A percentile compares a stretch with the other conserved stretches of the same genome.
These are phyloP conservation scores for Coemansia sp. DNA, from an alignment of 192 early-diverging fungal species.

Conservation along the genomic window DNA sequence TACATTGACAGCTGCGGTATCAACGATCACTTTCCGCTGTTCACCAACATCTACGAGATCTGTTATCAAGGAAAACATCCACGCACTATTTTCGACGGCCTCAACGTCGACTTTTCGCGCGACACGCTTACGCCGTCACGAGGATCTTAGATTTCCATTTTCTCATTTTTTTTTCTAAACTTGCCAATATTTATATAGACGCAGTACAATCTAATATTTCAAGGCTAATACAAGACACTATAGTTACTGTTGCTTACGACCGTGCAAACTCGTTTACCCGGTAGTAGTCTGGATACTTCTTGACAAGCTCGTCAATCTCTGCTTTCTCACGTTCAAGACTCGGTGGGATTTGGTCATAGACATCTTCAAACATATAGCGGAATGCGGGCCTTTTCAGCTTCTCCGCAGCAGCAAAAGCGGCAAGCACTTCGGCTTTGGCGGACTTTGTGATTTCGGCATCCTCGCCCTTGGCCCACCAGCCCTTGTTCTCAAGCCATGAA, in stretches of 20 bases:
- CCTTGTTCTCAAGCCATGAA: slow-evolving; percentile 81
- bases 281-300: slow-evolving; percentile 86
- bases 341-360: slow-evolving; percentile 83
- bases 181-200: neutral
- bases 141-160: neutral
- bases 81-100: slow-evolving; percentile 59
- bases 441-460: slow-evolving; percentile 61
- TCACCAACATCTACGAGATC: slow-evolving; percentile 90
- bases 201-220: neutral
- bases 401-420: slow-evolving; percentile 81
- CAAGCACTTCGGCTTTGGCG: slow-evolving; percentile 71
- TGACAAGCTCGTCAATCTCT: slow-evolving; percentile 75
- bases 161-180: neutral
- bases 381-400: slow-evolving; percentile 85
- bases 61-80: slow-evolving; percentile 77
- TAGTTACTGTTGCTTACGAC: too few relatives aligned
- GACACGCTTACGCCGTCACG: slow-evolving; percentile 29
- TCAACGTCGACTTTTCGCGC: slow-evolving; percentile 52
- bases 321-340: slow-evolving; percentile 74
- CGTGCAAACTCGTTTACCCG: slow-evolving; percentile 52
- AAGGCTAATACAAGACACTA: neutral
- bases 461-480: slow-evolving; percentile 81
- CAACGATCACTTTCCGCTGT: slow-evolving; percentile 81
- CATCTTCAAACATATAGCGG: slow-evolving; percentile 86
- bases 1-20: slow-evolving; percentile 69